phyloP scores from a whole-genome alignment of 805 yeast genomes.

The Candida endomychidarum region DNA sequence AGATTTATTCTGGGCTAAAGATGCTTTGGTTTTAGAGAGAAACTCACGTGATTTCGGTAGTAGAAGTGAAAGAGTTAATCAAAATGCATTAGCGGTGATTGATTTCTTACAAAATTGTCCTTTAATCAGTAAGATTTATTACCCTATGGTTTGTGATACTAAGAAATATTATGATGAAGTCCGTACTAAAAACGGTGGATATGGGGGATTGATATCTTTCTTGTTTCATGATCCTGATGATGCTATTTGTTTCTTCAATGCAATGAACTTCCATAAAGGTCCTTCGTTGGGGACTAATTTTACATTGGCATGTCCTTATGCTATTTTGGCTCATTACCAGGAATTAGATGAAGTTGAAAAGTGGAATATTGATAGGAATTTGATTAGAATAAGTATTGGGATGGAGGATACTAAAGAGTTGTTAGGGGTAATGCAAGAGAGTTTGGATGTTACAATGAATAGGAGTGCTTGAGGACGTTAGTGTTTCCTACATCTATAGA shows the following conservation, averaged over 20 bases:
- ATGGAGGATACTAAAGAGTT: slow-evolving; percentile 70
- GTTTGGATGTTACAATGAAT: slow-evolving; percentile 34
- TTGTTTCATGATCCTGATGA: slow-evolving; percentile 62
- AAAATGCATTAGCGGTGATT: slow-evolving; percentile 55
- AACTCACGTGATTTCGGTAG: slow-evolving; percentile 85
- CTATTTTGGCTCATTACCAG: slow-evolving; percentile 79
- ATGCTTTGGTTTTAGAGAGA: slow-evolving; percentile 86
- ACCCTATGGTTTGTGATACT: slow-evolving; percentile 63
- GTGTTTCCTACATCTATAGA: too few species aligned
- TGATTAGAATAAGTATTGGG: slow-evolving; percentile 83
- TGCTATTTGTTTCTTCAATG: slow-evolving; percentile 75
- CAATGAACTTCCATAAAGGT: slow-evolving; percentile 72
- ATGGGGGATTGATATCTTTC: slow-evolving; percentile 82
- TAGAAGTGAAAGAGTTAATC: slow-evolving; percentile 58
- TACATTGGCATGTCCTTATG: slow-evolving; percentile 86
- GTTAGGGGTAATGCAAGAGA: slow-evolving; percentile 47
- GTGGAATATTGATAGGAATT: slow-evolving; percentile 79
- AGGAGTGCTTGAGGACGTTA: too few species aligned
- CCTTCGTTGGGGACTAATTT: slow-evolving; percentile 91
- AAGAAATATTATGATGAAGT: slow-evolving; percentile 68
- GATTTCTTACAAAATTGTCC: slow-evolving; percentile 50
- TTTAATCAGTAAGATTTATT: slow-evolving; percentile 62
- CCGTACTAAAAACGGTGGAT: slow-evolving; percentile 73
- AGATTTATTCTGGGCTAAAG: slow-evolving; percentile 89
- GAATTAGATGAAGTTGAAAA: slow-evolving; percentile 77